Evolutionary conservation across 1,139 yeast genomes (phyloP), one percentile per base, ranked within the genome.

Genomic region (Kodamaea alishanica): DNA sequence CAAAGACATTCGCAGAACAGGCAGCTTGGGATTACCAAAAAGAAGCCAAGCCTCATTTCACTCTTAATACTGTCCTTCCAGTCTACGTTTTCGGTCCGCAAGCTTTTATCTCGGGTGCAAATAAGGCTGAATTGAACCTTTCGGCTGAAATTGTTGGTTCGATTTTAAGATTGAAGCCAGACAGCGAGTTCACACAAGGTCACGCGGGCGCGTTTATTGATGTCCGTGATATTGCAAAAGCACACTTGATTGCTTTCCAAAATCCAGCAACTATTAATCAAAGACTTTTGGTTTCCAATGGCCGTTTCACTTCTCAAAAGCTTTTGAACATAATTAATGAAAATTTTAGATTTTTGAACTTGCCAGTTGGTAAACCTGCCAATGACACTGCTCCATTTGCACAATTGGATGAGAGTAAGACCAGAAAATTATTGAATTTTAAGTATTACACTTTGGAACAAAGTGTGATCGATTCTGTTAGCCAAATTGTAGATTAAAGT

Each of bases 1-100:
- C 70, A 8, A 68, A 68, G 45, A 56, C 59, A 6, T 44, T 57
- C 44, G 77, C 76, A 22, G 77, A 65, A 50, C 52, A 51, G 44
- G 65, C 70, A 1, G 73, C 70, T 22, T 73, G 79, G 77, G 64
- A 70, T 24, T 74, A 65, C 43, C 54, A 62, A 23, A 46, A 46
- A 22, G 32, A 42, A n/a, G 45, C 47, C 24, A 49, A 54, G 39
- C 56, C 56, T 10, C 36, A 35, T 32, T 54, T 49, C 34, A 39
- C 42, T 5, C 30, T 51, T 5, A 40, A 47, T 25, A 39, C 44
- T 5, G 43, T 55, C 12, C 51, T 51, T 40, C 62, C 63, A 6
- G 41, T 46, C 42, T 57, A 43, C 34, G 54, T 53, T 1, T 54
- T 55, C 41, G 67, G 67, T 5, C 66, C 66, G 1, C 66, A 61